These are phyloP conservation scores for Phenoliferia sp. DNA, from an alignment of 1,284 basidiomycete genomes.

Conservation along the genomic window DNA sequence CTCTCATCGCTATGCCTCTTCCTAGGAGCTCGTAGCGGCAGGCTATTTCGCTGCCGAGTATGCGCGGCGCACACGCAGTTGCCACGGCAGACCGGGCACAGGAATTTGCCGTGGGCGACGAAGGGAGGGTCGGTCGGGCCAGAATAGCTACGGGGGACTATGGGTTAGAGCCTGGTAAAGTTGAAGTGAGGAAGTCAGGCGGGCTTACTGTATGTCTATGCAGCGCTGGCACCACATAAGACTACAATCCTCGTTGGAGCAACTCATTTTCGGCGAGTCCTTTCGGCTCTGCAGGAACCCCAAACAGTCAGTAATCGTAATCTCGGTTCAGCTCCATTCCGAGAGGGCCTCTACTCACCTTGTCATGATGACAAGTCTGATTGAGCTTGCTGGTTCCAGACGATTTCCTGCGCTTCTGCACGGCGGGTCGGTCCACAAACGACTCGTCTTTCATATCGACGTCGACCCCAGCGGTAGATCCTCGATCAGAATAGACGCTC, in stretches of 20 bases:
- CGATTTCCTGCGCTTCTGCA: not conserved
- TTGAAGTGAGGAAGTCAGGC: not conserved
- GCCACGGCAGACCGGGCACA: constrained; percentile 21
- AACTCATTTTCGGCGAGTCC: constrained; percentile 20
- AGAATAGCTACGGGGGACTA: not conserved
- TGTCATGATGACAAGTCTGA: constrained; percentile 10
- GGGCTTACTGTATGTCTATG: constrained; percentile 24
- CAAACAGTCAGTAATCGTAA: constrained; percentile 11
- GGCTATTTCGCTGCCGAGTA: not conserved
- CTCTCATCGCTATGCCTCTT: not conserved
- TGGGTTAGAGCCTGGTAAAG: not conserved
- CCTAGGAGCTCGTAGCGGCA: not conserved
- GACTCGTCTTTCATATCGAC: not conserved
- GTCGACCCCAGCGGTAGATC: not conserved
- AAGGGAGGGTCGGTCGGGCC: constrained; percentile 11
- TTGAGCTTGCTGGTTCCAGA: not conserved
- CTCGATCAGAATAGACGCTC: not conserved
- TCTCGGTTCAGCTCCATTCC: no score
- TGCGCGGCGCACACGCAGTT: constrained; percentile 13
- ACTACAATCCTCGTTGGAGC: constrained; percentile 16
- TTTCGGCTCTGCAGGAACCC: constrained; percentile 17
- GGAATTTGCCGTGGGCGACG: constrained; percentile 4
- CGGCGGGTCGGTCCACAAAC: not conserved
- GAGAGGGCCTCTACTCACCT: no score
- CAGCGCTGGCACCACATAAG: constrained; percentile 26